Base-by-base conservation (phyloP, 2,329 filamentous ascomycete genomes). In the Trichoderma sp. region DNA sequence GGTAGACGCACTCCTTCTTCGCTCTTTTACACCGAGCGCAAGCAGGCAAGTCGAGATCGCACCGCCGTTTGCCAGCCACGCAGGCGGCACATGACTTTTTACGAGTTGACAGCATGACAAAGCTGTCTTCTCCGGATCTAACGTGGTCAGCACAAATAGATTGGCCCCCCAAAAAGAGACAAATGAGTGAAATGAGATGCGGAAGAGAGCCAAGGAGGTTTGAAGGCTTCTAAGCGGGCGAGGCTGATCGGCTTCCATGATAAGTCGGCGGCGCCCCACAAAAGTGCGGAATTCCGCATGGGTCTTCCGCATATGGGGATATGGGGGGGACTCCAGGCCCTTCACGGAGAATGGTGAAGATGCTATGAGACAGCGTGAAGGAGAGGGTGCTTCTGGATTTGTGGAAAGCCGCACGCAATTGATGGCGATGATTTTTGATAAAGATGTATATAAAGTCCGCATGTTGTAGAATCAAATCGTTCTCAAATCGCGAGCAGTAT, bases 281-380 rank as follows among this genome's bases (percentile, higher is more conserved):
- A 49, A 32, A 51, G n/a, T 61, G 65, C 65, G 65, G 65, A 68
- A 52, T 61, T 68, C 65, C 65, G 65, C 65, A 21, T 16, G 69
- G 72, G 76, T 18, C 21, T 8, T 32, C 59, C 59, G 59, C 56
- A 43, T 43, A 43, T 43, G 16, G 18, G 18, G 37, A 39, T 39
- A 39, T 56, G 7, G 43, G n/a, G 43, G n/a, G 21, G 16, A 73
- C 21, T 63, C 73, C 28, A 46, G 18, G 59, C 18, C 18, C 59
- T 63, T 63, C 49, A 46, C 46, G 56, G 43, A 54, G 18, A 46
- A 14, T 37, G 30, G 30, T 43, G n/a, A 37, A 14, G 18, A 60
- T 21, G 51, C 5, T 14, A 8, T 32, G n/a, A 10, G 30, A 5
- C 4, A 46, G 52, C 52, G 63, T 66, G 52, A 66, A 65, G 37